Base-by-base conservation (phyloP, 306 rosid genomes). In the Dalbergia cochinchinensis region DNA sequence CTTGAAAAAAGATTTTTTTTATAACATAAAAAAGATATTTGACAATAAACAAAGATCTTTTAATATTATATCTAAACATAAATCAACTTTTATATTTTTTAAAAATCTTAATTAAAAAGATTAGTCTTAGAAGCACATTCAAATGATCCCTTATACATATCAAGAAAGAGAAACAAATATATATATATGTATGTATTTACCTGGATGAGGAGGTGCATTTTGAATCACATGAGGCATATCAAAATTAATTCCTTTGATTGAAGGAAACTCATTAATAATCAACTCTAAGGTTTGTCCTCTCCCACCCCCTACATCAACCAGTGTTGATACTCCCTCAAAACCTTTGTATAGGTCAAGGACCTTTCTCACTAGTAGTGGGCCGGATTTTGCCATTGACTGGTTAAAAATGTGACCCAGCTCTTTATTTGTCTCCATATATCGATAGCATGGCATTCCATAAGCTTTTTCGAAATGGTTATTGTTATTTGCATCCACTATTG, bases 301-400 rank as follows among this genome's bases (percentile, higher is more conserved):
- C 18, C 71, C 71, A 66, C 71, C 71, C 3, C 71, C 71, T 16
- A 66, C 71, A 66, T 66, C 54, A 41, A 66, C 71, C 34, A 22
- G 26, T 22, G 26, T 22, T 22, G 26, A 22, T 22, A 22, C 1
- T 22, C 26, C 26, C 26, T 22, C 72, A 67, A 67, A 69, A 45
- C 42, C 59, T 69, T 47, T 26, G 6, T 69, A 69, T 1, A 11
- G 3, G 3, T 47, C 6, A 69, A 69, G 74, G 42, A 69, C 10
- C 55, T 4, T 48, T 22, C 47, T 22, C 58, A 68, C 20, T 22
- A 4, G 13, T 5, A 31, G 8, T 8, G 42, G 8, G 9, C 60
- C 16, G n/a, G 22, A 0, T 0, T 4, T 4, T 0, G 60, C 60
- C 45, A 69, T 5, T 20, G 68, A 18, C 6, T 33, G n/a, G 11